phyloP scores from a whole-genome alignment of 352 stramenopile genomes.

The Blastocystis sp. region DNA sequence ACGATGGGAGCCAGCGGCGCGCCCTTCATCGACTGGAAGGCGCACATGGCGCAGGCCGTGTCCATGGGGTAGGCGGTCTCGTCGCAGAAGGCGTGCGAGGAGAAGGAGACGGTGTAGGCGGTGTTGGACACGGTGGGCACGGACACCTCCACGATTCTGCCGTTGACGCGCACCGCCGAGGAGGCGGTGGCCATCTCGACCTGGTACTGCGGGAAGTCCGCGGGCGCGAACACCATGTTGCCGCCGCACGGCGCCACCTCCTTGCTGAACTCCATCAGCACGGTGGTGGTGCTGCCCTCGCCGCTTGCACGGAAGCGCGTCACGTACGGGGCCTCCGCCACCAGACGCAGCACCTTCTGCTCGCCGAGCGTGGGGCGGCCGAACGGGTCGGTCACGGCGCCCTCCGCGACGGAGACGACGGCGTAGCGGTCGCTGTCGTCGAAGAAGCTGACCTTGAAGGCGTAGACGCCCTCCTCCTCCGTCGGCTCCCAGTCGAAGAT shows the following conservation, averaged over 20 bases:
- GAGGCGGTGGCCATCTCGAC: neutral
- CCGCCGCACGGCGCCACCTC: slow-evolving; percentile 44
- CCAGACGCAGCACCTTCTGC: neutral
- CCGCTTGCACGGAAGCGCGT: neutral
- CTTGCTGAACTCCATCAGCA: slow-evolving; percentile 37
- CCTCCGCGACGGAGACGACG: slow-evolving; percentile 15
- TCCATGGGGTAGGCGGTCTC: neutral
- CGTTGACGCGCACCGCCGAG: neutral
- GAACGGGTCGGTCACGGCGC: slow-evolving; percentile 25
- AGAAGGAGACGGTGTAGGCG: slow-evolving; percentile 14
- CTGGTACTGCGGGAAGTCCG: neutral
- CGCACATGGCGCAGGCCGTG: neutral
- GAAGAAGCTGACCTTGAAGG: slow-evolving; percentile 59
- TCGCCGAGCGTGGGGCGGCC: neutral
- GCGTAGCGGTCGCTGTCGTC: slow-evolving; percentile 22
- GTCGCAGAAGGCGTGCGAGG: slow-evolving; percentile 43
- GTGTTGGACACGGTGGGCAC: neutral
- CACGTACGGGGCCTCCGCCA: neutral
- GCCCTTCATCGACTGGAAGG: neutral
- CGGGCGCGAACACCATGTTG: neutral
- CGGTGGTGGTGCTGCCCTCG: neutral
- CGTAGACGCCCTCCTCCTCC: neutral
- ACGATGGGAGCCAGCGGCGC: slow-evolving; percentile 11
- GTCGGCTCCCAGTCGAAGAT: slow-evolving; percentile 8
- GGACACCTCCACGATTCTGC: neutral